Evolutionary conservation across 768 basidiomycete species (phyloP).

Genomic region (Rubroboletus pulcherrimus): DNA sequence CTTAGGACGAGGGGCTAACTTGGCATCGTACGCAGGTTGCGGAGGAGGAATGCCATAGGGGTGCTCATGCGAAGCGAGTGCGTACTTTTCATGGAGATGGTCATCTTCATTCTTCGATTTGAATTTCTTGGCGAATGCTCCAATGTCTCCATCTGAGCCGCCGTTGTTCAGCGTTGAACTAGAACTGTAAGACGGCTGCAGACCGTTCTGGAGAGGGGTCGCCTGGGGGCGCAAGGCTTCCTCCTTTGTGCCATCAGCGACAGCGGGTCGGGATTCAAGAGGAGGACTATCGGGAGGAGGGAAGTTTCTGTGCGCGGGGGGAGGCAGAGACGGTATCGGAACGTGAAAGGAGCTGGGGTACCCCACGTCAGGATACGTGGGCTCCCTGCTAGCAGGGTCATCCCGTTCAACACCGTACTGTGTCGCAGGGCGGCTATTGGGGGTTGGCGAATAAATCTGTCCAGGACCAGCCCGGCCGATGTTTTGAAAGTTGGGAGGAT

Average conservation of each 20-base stretch:
- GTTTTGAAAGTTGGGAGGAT: slow-evolving; percentile 6
- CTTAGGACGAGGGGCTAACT: slow-evolving; percentile 3
- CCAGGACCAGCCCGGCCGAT: slow-evolving; percentile 24
- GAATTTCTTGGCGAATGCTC: slow-evolving; percentile 15
- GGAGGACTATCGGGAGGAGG: neutral
- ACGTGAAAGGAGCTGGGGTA: slow-evolving; percentile 10
- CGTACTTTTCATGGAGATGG: slow-evolving; percentile 39
- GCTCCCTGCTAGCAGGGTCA: neutral
- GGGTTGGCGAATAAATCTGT: neutral
- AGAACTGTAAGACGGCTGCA: slow-evolving; percentile 36
- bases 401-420: neutral
- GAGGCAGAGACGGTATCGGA: slow-evolving; percentile 6
- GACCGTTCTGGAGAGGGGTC: slow-evolving; percentile 17
- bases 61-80: slow-evolving; percentile 55
- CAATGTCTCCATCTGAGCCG: slow-evolving; percentile 17
- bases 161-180: slow-evolving; percentile 35
- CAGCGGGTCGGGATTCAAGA: neutral
- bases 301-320: neutral
- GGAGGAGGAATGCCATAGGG: slow-evolving; percentile 62
- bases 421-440: neutral
- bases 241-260: slow-evolving; percentile 3
- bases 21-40: slow-evolving; percentile 36
- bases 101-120: slow-evolving; percentile 10
- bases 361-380: slow-evolving; percentile 1
- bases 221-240: slow-evolving; percentile 10